phyloP scores from a whole-genome alignment of 768 basidiomycete genomes.

The Filobasidium floriforme region DNA sequence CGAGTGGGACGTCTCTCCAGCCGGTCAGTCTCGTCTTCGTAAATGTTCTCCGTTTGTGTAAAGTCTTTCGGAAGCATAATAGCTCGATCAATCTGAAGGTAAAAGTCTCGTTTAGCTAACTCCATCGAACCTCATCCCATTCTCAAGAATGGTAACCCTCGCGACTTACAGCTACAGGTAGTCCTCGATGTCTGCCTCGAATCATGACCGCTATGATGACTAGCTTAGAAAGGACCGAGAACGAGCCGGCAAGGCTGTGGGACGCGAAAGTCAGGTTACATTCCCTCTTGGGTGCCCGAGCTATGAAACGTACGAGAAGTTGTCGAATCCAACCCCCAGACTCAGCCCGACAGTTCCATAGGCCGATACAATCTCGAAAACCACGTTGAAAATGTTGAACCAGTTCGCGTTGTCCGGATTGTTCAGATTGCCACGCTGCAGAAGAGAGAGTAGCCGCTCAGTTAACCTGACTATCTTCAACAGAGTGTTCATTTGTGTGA shows the following conservation, averaged over 20 bases:
- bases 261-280: not conserved
- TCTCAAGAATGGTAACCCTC: not conserved
- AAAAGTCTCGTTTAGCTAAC: not conserved
- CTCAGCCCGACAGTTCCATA: slow-evolving; percentile 64
- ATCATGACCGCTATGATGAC: slow-evolving; percentile 84
- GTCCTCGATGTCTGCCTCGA: slow-evolving; percentile 79
- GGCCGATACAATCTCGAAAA: slow-evolving; percentile 42
- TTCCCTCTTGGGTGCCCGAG: not conserved
- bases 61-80: slow-evolving; percentile 45
- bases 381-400: slow-evolving; percentile 77
- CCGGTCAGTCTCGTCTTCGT: slow-evolving; percentile 38
- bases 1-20: slow-evolving; percentile 16
- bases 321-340: slow-evolving; percentile 67
- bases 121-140: not conserved
- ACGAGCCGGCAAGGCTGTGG: slow-evolving; percentile 68
- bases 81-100: slow-evolving; percentile 39
- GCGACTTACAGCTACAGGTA: slow-evolving; percentile 39
- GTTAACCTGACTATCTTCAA: not conserved
- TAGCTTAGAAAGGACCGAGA: slow-evolving; percentile 74
- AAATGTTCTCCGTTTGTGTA: slow-evolving; percentile 39
- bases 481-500: not conserved
- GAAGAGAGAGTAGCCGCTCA: not conserved
- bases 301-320: slow-evolving; percentile 23
- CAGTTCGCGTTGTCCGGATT: slow-evolving; percentile 54
- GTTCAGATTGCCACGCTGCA: slow-evolving; percentile 57